Evolutionary conservation across 306 rosid species (phyloP).

Genomic region (Coriaria nepalensis): DNA sequence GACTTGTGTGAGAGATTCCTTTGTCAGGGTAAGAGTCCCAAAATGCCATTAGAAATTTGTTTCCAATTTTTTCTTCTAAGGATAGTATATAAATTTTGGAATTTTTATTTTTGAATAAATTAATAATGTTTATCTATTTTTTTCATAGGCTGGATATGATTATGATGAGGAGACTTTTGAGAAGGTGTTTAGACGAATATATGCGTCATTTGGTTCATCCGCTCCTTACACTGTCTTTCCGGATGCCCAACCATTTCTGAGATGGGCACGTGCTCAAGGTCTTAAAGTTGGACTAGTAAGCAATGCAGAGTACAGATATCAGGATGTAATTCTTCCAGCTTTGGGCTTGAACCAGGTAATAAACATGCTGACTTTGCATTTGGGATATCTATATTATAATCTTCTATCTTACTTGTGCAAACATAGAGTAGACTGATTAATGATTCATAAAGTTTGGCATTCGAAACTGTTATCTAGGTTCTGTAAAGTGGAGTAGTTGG

Average conservation of each 20-base stretch:
- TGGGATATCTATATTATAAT: too few relatives aligned
- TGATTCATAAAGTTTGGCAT: too few relatives aligned
- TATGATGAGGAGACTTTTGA: constrained; percentile 96
- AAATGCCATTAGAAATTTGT: not conserved
- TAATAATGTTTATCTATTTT: constrained; percentile 16
- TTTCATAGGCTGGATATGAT: constrained; percentile 76
- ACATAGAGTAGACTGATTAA: too few relatives aligned
- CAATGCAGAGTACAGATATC: constrained; percentile 77
- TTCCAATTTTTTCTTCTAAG: not conserved
- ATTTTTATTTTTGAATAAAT: not conserved
- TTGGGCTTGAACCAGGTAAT: constrained; percentile 59
- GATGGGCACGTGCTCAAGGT: constrained; percentile 74
- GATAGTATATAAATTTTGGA: not conserved
- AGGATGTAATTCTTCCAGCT: constrained; percentile 86
- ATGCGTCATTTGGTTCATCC: constrained; percentile 82
- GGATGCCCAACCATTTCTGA: constrained; percentile 80
- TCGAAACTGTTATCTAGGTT: not conserved
- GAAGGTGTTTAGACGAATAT: constrained; percentile 81
- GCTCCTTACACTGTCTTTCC: constrained; percentile 77
- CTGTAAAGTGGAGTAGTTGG: not conserved
- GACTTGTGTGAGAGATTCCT: constrained; percentile 82
- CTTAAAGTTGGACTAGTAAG: constrained; percentile 75
- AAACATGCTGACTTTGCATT: constrained; percentile 1
- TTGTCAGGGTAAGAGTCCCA: constrained; percentile 51
- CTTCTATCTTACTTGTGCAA: too few relatives aligned